Evolutionary conservation across 1,139 yeast species (phyloP), one percentile per base, ranked within the genome.

Genomic region (Arxiozyma slooffiae): DNA sequence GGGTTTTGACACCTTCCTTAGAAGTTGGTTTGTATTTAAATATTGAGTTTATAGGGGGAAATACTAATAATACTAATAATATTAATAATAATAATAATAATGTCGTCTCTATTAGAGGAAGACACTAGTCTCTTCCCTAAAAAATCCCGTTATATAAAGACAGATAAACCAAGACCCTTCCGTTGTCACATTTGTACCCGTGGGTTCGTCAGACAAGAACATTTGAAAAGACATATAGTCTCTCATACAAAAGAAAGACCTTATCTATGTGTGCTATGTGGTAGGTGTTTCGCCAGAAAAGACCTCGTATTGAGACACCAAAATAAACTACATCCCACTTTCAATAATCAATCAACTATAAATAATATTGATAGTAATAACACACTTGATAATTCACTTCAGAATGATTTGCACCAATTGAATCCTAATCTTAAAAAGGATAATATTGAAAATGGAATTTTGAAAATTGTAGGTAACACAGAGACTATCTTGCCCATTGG

Each of bases 171-270:
- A 3, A 74, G 97, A 52, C 92, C 96, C 9, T 94, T 87, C 64
- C 81, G 87, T 34, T 92, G 99, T 67, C 78, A 82, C 26, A 85
- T 85, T 14, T 92, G 99, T 68, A 88, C 97, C 0, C 76, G 98
- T 56, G 96, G 97, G 2, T 92, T 92, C 75, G 97, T 97, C 3
- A 76, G 99, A 49, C 76, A 88, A 52, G 98, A 92, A 68, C 99
- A 92, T 68, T 76, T 92, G 60, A 81, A 89, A 66, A 79, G 99
- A 54, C 99, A 92, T 64, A 95, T 89, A 66, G 74, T 97, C 46
- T 84, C 95, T 1, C 99, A 92, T 67, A 92, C 98, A 4, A 89
- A 90, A 66, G 98, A 92, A 67, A 92, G 90, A 66, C 98, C 98
- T 1, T 92, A 86, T 68, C 87, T 86, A 59, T 92, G 99, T 71